A percentile compares a stretch with the other conserved stretches of the same genome.
phyloP scores from a whole-genome alignment of 768 basidiomycete species.

The Leccinum variicolor region DNA sequence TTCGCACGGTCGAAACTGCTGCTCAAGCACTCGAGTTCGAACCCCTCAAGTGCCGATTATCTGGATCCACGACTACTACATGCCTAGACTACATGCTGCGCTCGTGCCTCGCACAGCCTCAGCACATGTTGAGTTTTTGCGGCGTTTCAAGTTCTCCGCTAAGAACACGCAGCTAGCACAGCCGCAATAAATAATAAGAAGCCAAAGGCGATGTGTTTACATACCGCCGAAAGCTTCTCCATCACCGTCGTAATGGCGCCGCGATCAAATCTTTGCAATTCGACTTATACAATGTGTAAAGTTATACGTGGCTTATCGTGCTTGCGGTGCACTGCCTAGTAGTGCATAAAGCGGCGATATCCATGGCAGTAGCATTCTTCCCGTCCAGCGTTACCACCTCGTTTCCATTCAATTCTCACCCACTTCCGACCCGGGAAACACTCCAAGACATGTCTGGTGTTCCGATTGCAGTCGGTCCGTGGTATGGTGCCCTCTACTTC shows the following conservation, averaged over 20 bases:
- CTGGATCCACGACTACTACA: no score
- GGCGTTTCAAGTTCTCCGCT: no score
- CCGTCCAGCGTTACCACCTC: neutral
- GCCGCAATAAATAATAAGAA: no score
- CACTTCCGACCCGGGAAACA: neutral
- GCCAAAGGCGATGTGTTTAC: neutral
- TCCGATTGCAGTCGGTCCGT: neutral
- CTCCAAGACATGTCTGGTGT: neutral
- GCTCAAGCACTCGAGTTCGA: no score
- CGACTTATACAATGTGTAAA: neutral
- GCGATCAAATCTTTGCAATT: neutral
- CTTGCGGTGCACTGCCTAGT: neutral
- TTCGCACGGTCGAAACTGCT: no score
- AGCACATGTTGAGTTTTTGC: no score
- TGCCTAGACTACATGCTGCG: no score
- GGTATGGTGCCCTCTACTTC: conserved; percentile 2
- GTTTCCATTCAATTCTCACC: neutral
- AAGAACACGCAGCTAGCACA: no score
- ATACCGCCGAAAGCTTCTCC: neutral
- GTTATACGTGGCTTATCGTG: neutral
- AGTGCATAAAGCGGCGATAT: neutral
- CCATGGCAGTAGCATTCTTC: neutral
- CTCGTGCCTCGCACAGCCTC: no score
- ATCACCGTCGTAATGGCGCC: neutral
- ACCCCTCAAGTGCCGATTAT: no score